Conservation (phyloP, 805 yeast species). For the Nakazawaea anatomiae region DNA sequence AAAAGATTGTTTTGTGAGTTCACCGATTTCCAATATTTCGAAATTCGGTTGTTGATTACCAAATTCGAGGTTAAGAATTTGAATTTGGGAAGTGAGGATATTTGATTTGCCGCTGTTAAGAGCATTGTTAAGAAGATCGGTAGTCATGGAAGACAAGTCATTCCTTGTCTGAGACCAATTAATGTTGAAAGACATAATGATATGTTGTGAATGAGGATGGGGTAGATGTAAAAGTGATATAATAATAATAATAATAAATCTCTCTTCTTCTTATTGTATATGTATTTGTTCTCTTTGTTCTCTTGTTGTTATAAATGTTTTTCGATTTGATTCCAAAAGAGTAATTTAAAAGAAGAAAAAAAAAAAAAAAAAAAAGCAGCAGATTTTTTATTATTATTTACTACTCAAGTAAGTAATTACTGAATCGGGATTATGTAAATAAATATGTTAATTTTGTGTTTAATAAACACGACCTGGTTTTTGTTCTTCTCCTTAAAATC, state of each 20-base stretch:
- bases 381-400: too few species aligned
- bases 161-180: slow-evolving; percentile 75
- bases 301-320: too few species aligned
- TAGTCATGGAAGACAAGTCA: slow-evolving; percentile 55
- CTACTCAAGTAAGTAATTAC: too few species aligned
- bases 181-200: slow-evolving; percentile 68
- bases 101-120: slow-evolving; percentile 71
- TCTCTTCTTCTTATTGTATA: background rate
- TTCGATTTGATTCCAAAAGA: too few species aligned
- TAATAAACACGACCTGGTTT: too few species aligned
- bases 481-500: too few species aligned
- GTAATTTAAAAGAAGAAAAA: too few species aligned
- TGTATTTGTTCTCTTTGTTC: too few species aligned
- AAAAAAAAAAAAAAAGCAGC: too few species aligned
- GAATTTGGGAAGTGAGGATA: slow-evolving; percentile 62
- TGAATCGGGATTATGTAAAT: too few species aligned
- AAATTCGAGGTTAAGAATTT: slow-evolving; percentile 63
- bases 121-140: slow-evolving; percentile 62
- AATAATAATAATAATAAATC: background rate
- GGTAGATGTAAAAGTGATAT: background rate
- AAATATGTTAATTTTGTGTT: too few species aligned
- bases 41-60: slow-evolving; percentile 71
- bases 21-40: slow-evolving; percentile 80
- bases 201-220: background rate
- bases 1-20: slow-evolving; percentile 66